Conservation (phyloP, 169 alveolate species). For the Miamiensis avidus region DNA sequence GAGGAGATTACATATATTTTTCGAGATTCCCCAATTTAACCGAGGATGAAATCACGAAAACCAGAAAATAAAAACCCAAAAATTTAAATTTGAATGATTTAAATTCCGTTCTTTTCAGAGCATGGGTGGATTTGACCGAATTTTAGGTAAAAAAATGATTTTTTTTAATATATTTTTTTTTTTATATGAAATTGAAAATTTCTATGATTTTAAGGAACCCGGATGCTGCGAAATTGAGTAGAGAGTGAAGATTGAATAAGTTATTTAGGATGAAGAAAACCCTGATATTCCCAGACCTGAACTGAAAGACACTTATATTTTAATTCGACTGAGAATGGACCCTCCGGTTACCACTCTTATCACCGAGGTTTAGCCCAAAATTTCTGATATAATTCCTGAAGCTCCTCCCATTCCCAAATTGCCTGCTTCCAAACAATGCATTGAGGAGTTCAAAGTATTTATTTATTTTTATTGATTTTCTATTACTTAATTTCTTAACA, state of each 20-base stretch:
- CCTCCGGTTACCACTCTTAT: conserved; percentile 26
- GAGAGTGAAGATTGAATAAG: conserved; percentile 30
- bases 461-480: too few relatives aligned
- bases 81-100: conserved; percentile 41
- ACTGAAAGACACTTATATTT: conserved; percentile 27
- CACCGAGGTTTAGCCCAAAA: conserved; percentile 22
- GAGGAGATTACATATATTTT: conserved; percentile 45
- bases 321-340: conserved; percentile 13
- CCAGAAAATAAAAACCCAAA: conserved; percentile 39
- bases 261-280: conserved; percentile 20
- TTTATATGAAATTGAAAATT: too few relatives aligned
- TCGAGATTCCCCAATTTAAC: conserved; percentile 35
- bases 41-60: conserved; percentile 46
- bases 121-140: conserved; percentile 43
- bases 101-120: conserved; percentile 29
- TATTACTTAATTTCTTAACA: too few relatives aligned
- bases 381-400: conserved; percentile 35
- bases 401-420: conserved; percentile 37
- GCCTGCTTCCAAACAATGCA: conserved; percentile 34
- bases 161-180: too few relatives aligned
- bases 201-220: conserved; percentile 5
- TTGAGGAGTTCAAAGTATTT: conserved; percentile 29
- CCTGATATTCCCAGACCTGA: conserved; percentile 42
- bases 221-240: conserved; percentile 18
- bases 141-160: conserved; percentile 1